Percentiles rank a stretch among this genome's conserved stretches.
These are phyloP conservation scores for Lactarius pseudohatsudake DNA, from an alignment of 768 basidiomycete species.

Conservation along the genomic window DNA sequence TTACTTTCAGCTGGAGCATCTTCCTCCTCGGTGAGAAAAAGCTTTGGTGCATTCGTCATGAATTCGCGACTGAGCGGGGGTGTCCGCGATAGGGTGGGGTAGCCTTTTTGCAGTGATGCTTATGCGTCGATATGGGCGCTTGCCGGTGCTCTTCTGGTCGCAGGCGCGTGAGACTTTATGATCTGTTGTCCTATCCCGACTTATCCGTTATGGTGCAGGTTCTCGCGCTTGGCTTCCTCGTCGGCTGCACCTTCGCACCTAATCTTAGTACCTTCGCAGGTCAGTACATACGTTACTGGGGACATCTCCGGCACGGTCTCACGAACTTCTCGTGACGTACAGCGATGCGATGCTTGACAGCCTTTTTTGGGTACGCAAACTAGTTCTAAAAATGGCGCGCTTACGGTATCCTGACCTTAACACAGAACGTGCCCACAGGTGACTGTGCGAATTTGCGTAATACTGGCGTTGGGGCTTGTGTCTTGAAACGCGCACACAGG, in stretches of 20 bases:
- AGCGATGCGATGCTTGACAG: constrained; percentile 62
- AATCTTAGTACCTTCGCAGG: constrained; percentile 58
- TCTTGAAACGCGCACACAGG: constrained; percentile 36
- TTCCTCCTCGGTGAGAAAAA: constrained; percentile 50
- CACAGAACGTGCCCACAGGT: constrained; percentile 58
- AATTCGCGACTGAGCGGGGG: background rate
- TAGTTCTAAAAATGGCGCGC: background rate
- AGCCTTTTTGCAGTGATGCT: constrained; percentile 63
- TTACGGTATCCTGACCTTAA: background rate
- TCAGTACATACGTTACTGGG: constrained; percentile 37
- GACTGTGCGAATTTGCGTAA: constrained; percentile 37
- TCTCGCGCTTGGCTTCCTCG: constrained; percentile 54
- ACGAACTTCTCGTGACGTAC: constrained; percentile 4
- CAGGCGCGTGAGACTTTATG: constrained; percentile 43
- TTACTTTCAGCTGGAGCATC: constrained; percentile 55
- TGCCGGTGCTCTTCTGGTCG: constrained; percentile 72
- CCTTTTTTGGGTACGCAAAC: constrained; percentile 50
- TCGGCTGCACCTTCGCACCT: constrained; percentile 60
- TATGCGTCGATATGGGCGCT: constrained; percentile 60
- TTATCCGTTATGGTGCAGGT: constrained; percentile 38
- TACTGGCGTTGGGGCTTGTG: background rate
- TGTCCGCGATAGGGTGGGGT: constrained; percentile 49
- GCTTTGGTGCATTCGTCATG: constrained; percentile 18
- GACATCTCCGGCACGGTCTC: background rate
- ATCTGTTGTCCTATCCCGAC: background rate